Evolutionary conservation across 768 basidiomycete species (phyloP), one percentile per base, ranked within the genome.

Genomic region (Lentinus brumalis): DNA sequence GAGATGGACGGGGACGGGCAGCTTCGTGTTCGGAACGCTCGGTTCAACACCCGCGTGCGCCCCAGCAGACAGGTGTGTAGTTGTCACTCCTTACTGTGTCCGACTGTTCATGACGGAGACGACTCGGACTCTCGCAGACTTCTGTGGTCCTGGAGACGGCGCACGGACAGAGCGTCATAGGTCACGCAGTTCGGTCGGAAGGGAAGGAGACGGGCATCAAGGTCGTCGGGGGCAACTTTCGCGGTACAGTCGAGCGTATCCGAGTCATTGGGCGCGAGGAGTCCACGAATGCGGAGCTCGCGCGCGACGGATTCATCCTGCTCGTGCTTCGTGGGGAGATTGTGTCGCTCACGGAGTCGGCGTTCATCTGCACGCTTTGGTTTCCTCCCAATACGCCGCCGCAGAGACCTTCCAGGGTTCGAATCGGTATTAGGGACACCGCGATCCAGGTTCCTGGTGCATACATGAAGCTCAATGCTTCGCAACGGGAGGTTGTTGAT

Each of bases 11-110:
- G 66, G 16, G 69, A 75, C 10, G 78, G 76, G 1, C 66, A 64
- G 3, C 44, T 77, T 16, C 57, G 67, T 11, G 49, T 83, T 2
- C 60, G 64, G 14, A 81, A 81, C 62, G 61, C 75, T 3, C 73
- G 79, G 2, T 83, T 74, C 69, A 81, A 78, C 53, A 79, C 72
- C 2, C 68, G 78, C 40, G 70, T 81, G 2, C 72, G 79, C 18
- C 47, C 60, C 47, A 74, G 76, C 53, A 54, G 66, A 39, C 74
- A 79, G 73, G 82, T 80, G 64, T 14, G 69, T 40, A 39, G 40
- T 6, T 29, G 21, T 26, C 21, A 26, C 21, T 26, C 21, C 21
- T 26, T 26, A 26, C 21, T 26, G 21, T 26, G 21, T 26, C 21
- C 21, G 1, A 26, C 21, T 26, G 21, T 26, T 26, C 21, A 26